Conservation (phyloP, 805 yeast species). For the Monosporozyma solicola region DNA sequence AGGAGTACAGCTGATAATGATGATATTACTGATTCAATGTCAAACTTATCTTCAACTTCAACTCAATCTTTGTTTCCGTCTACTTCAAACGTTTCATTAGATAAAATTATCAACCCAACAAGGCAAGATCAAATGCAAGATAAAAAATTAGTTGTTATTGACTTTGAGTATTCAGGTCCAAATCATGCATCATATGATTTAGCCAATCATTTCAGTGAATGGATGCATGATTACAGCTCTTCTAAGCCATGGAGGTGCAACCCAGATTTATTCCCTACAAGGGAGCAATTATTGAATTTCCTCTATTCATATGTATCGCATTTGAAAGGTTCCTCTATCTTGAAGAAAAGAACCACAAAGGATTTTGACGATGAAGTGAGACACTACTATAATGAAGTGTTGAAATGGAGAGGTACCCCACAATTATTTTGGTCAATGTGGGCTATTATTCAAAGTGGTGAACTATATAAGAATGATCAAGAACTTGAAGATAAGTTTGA, state of each 20-base stretch:
- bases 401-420: constrained; percentile 73
- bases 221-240: constrained; percentile 88
- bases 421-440: constrained; percentile 80
- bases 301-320: constrained; percentile 71
- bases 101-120: constrained; percentile 31
- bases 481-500: constrained; percentile 30
- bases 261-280: constrained; percentile 53
- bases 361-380: constrained; percentile 32
- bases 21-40: not conserved
- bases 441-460: constrained; percentile 79
- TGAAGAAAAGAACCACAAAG: constrained; percentile 9
- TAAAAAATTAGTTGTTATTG: constrained; percentile 80
- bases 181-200: constrained; percentile 84
- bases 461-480: constrained; percentile 20
- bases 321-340: constrained; percentile 22
- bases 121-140: constrained; percentile 42
- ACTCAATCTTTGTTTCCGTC: constrained; percentile 24
- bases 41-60: constrained; percentile 6
- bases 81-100: constrained; percentile 20
- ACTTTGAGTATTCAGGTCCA: constrained; percentile 91
- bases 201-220: constrained; percentile 88
- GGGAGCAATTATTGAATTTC: constrained; percentile 59
- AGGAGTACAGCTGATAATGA: not conserved
- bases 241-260: constrained; percentile 38
- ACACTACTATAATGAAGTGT: constrained; percentile 52